Conservation (phyloP, 345 rosid genomes). For the Leavenworthia alabamica region DNA sequence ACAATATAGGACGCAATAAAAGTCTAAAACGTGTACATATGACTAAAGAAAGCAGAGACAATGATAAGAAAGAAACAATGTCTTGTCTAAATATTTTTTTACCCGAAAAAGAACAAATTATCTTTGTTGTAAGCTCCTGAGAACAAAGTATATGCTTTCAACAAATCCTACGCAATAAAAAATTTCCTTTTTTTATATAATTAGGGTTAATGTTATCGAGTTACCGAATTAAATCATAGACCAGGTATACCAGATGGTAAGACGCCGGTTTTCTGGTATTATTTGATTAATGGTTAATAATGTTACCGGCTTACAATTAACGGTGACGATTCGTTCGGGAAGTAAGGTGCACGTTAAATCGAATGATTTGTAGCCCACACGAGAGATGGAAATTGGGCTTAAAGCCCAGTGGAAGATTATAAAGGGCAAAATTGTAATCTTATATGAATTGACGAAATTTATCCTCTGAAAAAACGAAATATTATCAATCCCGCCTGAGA, state of each 20-base stretch:
- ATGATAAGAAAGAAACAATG: not conserved
- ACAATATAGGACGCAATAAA: slow-evolving; percentile 10
- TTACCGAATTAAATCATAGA: not conserved
- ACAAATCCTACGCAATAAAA: slow-evolving; percentile 5
- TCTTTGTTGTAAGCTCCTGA: slow-evolving; percentile 10
- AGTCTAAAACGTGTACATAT: slow-evolving; percentile 21
- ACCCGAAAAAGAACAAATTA: slow-evolving; percentile 1
- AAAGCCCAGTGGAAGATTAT: not conserved
- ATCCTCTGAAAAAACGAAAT: not conserved
- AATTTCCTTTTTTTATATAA: not conserved
- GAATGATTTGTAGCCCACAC: not conserved
- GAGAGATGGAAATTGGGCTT: not conserved
- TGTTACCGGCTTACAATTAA: not conserved
- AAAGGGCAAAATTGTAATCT: not conserved
- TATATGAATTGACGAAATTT: not conserved
- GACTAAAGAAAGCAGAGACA: not conserved
- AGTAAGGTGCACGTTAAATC: not conserved
- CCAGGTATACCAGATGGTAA: too few species aligned
- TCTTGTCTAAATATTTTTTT: slow-evolving; percentile 20
- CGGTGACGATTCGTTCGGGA: not conserved
- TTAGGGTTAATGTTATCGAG: not conserved
- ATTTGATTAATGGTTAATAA: not conserved
- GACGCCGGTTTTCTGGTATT: too few species aligned
- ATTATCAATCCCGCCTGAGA: slow-evolving; percentile 23
- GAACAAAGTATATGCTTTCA: slow-evolving; percentile 1